Conservation (phyloP, 352 stramenopile species). For the Globisporangium paroecandrum region DNA sequence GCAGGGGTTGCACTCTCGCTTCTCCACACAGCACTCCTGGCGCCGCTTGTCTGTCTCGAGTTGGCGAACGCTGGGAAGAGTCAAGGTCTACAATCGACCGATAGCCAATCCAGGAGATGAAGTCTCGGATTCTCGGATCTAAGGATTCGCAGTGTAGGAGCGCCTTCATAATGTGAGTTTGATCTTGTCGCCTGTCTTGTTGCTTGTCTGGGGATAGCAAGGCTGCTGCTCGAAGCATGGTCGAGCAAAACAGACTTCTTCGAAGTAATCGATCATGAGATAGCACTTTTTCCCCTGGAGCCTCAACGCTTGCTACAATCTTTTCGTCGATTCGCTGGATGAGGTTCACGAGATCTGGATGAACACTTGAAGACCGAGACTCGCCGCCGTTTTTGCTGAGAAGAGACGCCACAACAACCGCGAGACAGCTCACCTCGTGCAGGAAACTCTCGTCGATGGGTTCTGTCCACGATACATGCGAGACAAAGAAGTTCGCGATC, state of each 20-base stretch:
- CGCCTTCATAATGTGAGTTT: not conserved
- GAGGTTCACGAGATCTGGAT: not conserved
- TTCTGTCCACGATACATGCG: conserved; percentile 8
- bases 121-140: conserved; percentile 2
- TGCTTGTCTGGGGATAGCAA: not conserved
- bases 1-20: not conserved
- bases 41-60: not conserved
- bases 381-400: not conserved
- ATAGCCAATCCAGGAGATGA: conserved; percentile 8
- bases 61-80: not conserved
- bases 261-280: not conserved
- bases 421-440: conserved; percentile 9
- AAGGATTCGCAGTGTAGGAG: conserved; percentile 8
- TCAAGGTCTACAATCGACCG: not conserved
- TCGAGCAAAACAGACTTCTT: conserved; percentile 12
- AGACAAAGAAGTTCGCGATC: conserved; percentile 1
- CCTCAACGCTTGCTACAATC: not conserved
- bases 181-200: not conserved
- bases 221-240: conserved; percentile 9
- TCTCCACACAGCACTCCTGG: not conserved
- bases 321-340: conserved; percentile 11
- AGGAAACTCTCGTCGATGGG: conserved; percentile 4
- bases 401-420: conserved; percentile 7
- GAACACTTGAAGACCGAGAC: not conserved
- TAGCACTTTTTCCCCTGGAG: not conserved